A percentile compares a stretch with the other conserved stretches of the same genome.
These are phyloP conservation scores for Boletus sp. DNA, from an alignment of 1,284 basidiomycete genomes.

Conservation along the genomic window DNA sequence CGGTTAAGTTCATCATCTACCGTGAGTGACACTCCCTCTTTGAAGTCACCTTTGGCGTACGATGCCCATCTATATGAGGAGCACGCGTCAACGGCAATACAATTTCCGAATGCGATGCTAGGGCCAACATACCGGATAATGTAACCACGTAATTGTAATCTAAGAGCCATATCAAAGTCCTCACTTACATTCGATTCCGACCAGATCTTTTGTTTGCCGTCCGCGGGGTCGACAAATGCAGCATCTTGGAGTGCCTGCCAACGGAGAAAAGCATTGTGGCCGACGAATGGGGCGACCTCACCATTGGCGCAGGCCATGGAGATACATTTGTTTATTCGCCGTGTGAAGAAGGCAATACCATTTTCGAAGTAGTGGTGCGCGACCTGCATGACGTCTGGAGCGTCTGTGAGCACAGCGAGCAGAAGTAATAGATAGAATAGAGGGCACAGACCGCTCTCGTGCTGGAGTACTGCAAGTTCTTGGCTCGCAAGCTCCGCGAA, in stretches of 20 bases:
- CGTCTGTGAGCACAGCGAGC: conserved; percentile 8
- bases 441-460: conserved; percentile 58
- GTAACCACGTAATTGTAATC: conserved; percentile 42
- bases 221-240: conserved; percentile 57
- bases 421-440: conserved; percentile 2
- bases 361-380: conserved; percentile 85
- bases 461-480: conserved; percentile 80
- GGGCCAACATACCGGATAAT: conserved; percentile 12
- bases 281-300: conserved; percentile 82
- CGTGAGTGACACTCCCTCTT: conserved; percentile 84
- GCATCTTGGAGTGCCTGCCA: conserved; percentile 84
- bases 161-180: conserved; percentile 83
- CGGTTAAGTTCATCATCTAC: conserved; percentile 77
- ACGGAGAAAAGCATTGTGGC: conserved; percentile 84
- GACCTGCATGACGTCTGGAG: conserved; percentile 77
- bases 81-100: background rate
- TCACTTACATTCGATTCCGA: conserved; percentile 81
- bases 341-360: conserved; percentile 80
- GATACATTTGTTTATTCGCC: conserved; percentile 73
- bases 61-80: conserved; percentile 63
- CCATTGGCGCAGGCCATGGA: conserved; percentile 74
- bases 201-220: conserved; percentile 71
- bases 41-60: conserved; percentile 76
- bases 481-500: conserved; percentile 55
- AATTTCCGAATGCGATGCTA: conserved; percentile 5